Base-by-base conservation (phyloP, 2,329 filamentous ascomycete genomes). In the Ophiostoma piceae region DNA sequence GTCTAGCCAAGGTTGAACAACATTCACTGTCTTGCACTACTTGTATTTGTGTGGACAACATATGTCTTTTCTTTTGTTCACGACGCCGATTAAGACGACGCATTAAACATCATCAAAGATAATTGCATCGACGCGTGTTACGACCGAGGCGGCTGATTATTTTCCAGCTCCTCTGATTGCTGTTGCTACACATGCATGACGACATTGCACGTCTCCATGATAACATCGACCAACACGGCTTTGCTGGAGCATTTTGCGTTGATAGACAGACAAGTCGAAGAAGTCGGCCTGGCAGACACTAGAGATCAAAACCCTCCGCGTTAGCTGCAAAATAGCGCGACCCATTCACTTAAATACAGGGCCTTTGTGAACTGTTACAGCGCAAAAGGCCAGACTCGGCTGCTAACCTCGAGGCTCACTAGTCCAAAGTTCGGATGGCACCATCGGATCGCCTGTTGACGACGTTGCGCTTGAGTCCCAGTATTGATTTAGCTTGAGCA, bases 401-500 rank as follows among this genome's bases (percentile, higher is more conserved):
- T 19, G 8, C 47, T n/a, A 7, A 54, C 43, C 43, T 47, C 43
- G 19, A 47, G 43, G 43, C 43, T 43, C 41, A 54, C 47, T 57
- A 57, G n/a, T 26, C 22, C 29, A 62, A 19, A 64, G 60, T 64
- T 16, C 37, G 32, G 29, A 70, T 70, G 66, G 66, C 69, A 67
- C 54, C 69, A 67, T 70, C 69, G 51, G 69, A 65, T 67, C 54
- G 39, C 51, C 51, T 67, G 54, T 67, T 70, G 65, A 70, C 69
- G 66, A 70, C n/a, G 51, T 57, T 26, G n/a, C 51, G n/a, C 16
- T 57, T 6, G 22, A 57, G 22, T 11, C 9, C 51, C 9, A 9
- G 51, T 57, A 57, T 14, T 12, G n/a, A 57, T 26, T 47, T 47
- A 47, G 43, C 16, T n/a, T 4, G 6, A n/a, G 16, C 43, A 47